phyloP scores from a whole-genome alignment of 176 grass and related monocot genomes.

The Eleusine coracana region DNA sequence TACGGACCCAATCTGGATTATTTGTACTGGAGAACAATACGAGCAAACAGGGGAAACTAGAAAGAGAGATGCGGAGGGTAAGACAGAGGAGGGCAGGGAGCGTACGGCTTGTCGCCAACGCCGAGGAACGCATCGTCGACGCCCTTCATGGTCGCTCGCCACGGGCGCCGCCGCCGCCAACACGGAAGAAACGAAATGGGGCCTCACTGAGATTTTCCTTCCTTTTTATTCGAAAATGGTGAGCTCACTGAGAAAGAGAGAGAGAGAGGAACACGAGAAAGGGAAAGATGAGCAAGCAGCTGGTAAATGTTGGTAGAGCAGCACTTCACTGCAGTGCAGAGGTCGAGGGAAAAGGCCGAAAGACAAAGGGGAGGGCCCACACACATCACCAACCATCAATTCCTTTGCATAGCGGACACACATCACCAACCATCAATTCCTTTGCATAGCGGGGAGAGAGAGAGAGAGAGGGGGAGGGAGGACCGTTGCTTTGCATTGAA shows the following conservation, averaged over 20 bases:
- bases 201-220: not conserved
- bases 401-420: too few relatives aligned
- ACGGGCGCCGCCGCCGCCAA: not conserved
- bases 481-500: conserved; percentile 49
- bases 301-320: conserved; percentile 44
- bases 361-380: conserved; percentile 28
- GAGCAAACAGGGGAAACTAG: not conserved
- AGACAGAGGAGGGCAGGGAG: not conserved
- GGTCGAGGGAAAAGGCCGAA: not conserved
- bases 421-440: not conserved
- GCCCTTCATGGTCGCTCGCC: conserved; percentile 58
- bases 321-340: not conserved
- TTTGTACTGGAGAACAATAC: conserved; percentile 17
- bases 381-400: not conserved
- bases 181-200: not conserved
- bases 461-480: not conserved
- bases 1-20: conserved; percentile 36
- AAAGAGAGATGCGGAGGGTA: not conserved
- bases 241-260: not conserved
- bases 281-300: conserved; percentile 47
- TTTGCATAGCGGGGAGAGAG: not conserved
- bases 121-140: conserved; percentile 75
- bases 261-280: conserved; percentile 7
- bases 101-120: conserved; percentile 67
- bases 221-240: not conserved